Evolutionary conservation across 2,329 filamentous ascomycete genomes (phyloP), one percentile per base, ranked within the genome.

Genomic region (Xylariales sp.): DNA sequence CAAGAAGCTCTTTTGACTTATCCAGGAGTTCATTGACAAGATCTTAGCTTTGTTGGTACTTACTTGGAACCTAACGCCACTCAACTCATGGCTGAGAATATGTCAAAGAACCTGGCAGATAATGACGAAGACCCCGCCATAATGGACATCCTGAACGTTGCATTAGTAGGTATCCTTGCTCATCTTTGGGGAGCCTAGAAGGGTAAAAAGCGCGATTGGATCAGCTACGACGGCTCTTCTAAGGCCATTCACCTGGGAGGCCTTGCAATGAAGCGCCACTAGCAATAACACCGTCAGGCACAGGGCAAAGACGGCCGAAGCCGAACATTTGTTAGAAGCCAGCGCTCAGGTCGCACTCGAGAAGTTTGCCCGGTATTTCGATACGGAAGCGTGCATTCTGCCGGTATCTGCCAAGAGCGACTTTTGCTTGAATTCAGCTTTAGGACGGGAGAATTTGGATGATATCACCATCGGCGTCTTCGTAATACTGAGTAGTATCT

Each of bases 391-490:
- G 18, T 70, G 75, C 34, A 83, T 83, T 43, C 61, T 82, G 36
- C 80, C 76, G 14, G 82, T 84, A 9, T 80, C 70, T 38, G 69
- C 74, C 49, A 73, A 78, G 55, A 82, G 77, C 43, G 66, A 72
- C 5, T 83, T 71, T 54, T 66, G 80, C 22, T 68, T 87, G 6
- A 81, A 87, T 49, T 77, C 82, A 0, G 68, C 77, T 4, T 61
- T 80, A 19, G 78, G 86, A 1, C 77, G 73, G 52, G 58, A 86
- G 51, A 82, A 83, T 47, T 72, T 87, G 24, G 82, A 88, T 46
- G 83, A 87, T 61, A 87, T 87, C 50, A 88, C 84, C 0, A 86
- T 88, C 50, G 84, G 84, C n/a, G 66, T 88, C 0, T 87, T 85
- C 53, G 79, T 84, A 1, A 87, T 87, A 40, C 54, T 88, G 4